Percentiles rank a stretch among this genome's conserved stretches.
These are phyloP conservation scores for Tylopilus rubrobrunneus DNA, from an alignment of 768 basidiomycete species.

Conservation along the genomic window DNA sequence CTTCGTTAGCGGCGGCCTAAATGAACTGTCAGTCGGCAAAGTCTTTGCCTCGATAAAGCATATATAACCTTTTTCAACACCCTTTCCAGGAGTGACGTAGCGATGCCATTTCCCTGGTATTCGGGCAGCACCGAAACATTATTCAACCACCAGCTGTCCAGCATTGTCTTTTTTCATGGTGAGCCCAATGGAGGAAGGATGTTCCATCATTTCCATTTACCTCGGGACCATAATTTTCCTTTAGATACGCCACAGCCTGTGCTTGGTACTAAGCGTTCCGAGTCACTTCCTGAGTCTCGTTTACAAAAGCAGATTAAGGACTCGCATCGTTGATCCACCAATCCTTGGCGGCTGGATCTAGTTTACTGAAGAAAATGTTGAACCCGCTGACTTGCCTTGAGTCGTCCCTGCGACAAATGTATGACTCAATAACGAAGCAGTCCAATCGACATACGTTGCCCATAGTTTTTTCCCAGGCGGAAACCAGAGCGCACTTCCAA, in stretches of 20 bases:
- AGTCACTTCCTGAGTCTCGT: background rate
- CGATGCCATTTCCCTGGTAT: slow-evolving; percentile 5
- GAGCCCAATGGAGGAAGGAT: background rate
- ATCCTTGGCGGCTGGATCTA: slow-evolving; percentile 1
- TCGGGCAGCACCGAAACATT: background rate
- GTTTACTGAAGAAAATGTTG: background rate
- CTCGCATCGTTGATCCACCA: slow-evolving; percentile 4
- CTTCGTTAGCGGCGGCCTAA: background rate
- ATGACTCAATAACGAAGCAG: background rate
- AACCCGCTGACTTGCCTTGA: background rate
- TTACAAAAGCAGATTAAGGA: background rate
- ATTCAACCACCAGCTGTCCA: slow-evolving; percentile 4
- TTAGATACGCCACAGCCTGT: background rate
- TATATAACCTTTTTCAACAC: slow-evolving; percentile 1
- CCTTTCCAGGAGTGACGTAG: background rate
- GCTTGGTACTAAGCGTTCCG: background rate
- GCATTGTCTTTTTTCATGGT: background rate
- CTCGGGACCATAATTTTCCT: background rate
- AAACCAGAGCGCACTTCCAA: slow-evolving; percentile 5
- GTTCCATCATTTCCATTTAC: background rate
- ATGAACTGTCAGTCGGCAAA: background rate
- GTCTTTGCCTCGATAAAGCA: background rate
- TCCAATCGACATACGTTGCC: background rate
- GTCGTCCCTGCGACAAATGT: background rate
- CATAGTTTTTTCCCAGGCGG: slow-evolving; percentile 1